Evolutionary conservation across 768 basidiomycete species (phyloP).

Genomic region (Wakefieldia striispora): DNA sequence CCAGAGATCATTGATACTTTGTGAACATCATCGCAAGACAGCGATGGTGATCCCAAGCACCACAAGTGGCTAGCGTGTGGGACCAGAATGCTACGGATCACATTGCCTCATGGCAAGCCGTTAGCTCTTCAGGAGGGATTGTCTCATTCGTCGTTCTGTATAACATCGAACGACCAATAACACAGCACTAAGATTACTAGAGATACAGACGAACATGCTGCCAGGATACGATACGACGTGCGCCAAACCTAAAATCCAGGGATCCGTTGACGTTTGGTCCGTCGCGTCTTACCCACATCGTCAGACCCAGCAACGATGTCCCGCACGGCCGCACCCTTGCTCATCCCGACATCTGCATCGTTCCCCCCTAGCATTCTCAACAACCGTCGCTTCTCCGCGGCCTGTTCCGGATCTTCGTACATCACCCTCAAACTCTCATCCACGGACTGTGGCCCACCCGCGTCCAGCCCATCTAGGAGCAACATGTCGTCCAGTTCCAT

Average conservation of each 20-base stretch:
- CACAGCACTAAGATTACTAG: too few relatives aligned
- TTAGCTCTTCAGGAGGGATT: too few relatives aligned
- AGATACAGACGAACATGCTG: too few relatives aligned
- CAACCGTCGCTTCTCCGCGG: conserved; percentile 54
- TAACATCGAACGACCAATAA: too few relatives aligned
- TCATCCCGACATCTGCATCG: conserved; percentile 7
- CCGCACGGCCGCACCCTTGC: conserved; percentile 25
- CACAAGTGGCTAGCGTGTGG: too few relatives aligned
- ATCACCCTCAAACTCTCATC: conserved; percentile 56
- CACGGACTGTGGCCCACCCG: conserved; percentile 16
- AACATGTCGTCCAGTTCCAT: conserved; percentile 31
- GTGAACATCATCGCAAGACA: too few relatives aligned
- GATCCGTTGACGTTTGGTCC: conserved; percentile 9
- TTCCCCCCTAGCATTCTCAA: conserved; percentile 47
- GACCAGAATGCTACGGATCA: too few relatives aligned
- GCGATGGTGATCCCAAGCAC: too few relatives aligned
- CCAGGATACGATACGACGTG: neutral
- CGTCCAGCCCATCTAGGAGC: conserved; percentile 19
- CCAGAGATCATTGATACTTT: too few relatives aligned
- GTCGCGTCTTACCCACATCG: conserved; percentile 4
- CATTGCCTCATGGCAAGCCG: too few relatives aligned
- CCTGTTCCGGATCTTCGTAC: conserved; percentile 68
- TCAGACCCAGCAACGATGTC: neutral
- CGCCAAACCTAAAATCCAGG: conserved; percentile 6
- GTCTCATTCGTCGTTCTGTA: too few relatives aligned